Percentiles rank a stretch among this genome's conserved stretches.
These are phyloP conservation scores for Kuraishia floccosa DNA, from an alignment of 805 yeast genomes.

Conservation along the genomic window DNA sequence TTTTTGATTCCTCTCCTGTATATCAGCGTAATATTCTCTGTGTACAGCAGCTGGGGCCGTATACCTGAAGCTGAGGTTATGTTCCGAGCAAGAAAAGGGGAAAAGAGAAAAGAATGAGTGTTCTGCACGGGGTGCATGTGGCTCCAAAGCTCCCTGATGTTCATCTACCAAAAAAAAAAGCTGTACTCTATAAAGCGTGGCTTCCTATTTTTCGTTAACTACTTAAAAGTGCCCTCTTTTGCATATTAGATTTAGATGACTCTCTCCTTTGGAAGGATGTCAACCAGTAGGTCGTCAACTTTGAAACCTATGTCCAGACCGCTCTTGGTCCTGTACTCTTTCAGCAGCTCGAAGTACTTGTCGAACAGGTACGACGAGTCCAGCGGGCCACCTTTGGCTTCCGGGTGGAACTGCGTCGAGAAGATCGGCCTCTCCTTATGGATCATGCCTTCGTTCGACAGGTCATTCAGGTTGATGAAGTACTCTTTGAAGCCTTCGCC, in stretches of 20 bases:
- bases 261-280: conserved; percentile 55
- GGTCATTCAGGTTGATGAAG: conserved; percentile 88
- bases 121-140: no score
- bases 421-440: conserved; percentile 82
- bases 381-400: conserved; percentile 97
- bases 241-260: conserved; percentile 35
- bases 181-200: no score
- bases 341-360: conserved; percentile 68
- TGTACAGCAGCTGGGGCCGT: no score
- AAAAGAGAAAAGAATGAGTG: no score
- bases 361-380: conserved; percentile 90
- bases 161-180: no score
- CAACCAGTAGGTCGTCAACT: conserved; percentile 36
- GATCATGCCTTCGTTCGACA: conserved; percentile 96
- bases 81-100: no score
- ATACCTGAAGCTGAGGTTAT: no score
- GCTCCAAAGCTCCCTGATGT: no score
- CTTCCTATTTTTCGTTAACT: no score
- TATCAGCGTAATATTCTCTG: not conserved
- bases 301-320: conserved; percentile 21
- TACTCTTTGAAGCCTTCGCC: conserved; percentile 73
- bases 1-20: not conserved
- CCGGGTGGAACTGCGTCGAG: conserved; percentile 98
- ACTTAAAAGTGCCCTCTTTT: no score
- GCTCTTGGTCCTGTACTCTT: conserved; percentile 34